phyloP scores from a whole-genome alignment of 129 eudicot species.

The Cynara cardunculus region DNA sequence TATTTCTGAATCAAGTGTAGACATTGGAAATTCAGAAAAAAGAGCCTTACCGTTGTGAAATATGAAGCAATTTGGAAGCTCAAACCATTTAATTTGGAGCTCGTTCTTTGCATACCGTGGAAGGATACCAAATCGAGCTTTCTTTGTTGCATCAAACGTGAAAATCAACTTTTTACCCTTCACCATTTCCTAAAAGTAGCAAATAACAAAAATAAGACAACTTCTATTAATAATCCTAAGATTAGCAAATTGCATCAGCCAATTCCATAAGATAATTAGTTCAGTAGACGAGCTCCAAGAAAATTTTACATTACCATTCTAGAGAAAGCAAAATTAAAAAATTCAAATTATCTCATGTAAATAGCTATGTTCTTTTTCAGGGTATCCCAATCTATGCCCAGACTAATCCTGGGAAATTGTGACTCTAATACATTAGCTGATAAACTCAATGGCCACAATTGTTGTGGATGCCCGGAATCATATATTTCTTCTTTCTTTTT shows the following conservation, averaged over 20 bases:
- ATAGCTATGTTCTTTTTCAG: not conserved
- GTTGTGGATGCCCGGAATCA: not conserved
- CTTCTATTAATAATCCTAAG: not conserved
- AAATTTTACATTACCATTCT: not conserved
- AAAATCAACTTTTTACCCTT: slow-evolving; percentile 61
- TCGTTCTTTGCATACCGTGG: slow-evolving; percentile 94
- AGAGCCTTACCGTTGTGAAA: slow-evolving; percentile 81
- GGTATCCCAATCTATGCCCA: no score
- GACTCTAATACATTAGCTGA: no score
- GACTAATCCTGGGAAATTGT: no score
- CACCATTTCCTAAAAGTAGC: slow-evolving; percentile 73
- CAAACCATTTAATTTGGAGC: slow-evolving; percentile 85
- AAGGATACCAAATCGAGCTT: slow-evolving; percentile 93
- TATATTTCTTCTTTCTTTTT: not conserved
- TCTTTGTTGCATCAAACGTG: slow-evolving; percentile 73
- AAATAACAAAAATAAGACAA: slow-evolving; percentile 2
- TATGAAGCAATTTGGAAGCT: slow-evolving; percentile 94
- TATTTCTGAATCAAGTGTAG: not conserved
- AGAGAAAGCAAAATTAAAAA: not conserved
- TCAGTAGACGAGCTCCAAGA: not conserved
- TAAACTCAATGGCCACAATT: no score
- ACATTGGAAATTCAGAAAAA: not conserved
- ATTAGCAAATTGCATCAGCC: not conserved
- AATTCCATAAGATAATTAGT: not conserved
- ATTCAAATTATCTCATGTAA: not conserved